Evolutionary conservation across 768 basidiomycete species (phyloP).

Genomic region (Glaciozyma antarctica): DNA sequence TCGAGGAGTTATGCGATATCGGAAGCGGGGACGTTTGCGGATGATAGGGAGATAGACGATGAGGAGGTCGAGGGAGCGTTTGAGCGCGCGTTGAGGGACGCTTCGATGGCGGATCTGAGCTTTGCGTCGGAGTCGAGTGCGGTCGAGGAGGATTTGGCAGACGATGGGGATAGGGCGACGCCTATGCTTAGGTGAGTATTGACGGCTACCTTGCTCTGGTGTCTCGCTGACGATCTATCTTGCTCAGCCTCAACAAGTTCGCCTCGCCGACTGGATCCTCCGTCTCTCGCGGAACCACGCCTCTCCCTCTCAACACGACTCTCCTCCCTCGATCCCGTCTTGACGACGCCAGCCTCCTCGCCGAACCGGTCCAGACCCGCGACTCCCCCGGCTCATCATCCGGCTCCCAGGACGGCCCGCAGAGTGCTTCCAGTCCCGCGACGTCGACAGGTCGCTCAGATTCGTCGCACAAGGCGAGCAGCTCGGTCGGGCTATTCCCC

Average conservation of each 20-base stretch:
- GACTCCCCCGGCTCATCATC: background rate
- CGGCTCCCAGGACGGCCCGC: background rate
- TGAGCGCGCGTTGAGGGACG: background rate
- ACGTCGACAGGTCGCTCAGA: background rate
- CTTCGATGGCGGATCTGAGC: background rate
- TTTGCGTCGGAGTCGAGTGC: background rate
- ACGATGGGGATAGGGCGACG: background rate
- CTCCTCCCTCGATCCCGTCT: background rate
- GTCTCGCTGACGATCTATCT: background rate
- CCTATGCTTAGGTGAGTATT: background rate
- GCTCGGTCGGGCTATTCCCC: background rate
- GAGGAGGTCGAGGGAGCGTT: constrained; percentile 7
- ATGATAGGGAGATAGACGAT: constrained; percentile 2
- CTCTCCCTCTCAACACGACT: background rate
- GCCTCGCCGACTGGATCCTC: too few species aligned
- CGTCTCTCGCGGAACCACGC: background rate
- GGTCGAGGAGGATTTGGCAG: background rate
- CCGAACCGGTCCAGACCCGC: constrained; percentile 5
- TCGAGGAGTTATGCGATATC: background rate
- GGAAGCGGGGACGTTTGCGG: background rate
- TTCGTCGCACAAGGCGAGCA: background rate
- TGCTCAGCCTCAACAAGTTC: too few species aligned
- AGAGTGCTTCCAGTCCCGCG: background rate
- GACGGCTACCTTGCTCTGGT: background rate
- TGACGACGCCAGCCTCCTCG: background rate